phyloP scores from a whole-genome alignment of 169 alveolate genomes.

The Eimeria necatrix region DNA sequence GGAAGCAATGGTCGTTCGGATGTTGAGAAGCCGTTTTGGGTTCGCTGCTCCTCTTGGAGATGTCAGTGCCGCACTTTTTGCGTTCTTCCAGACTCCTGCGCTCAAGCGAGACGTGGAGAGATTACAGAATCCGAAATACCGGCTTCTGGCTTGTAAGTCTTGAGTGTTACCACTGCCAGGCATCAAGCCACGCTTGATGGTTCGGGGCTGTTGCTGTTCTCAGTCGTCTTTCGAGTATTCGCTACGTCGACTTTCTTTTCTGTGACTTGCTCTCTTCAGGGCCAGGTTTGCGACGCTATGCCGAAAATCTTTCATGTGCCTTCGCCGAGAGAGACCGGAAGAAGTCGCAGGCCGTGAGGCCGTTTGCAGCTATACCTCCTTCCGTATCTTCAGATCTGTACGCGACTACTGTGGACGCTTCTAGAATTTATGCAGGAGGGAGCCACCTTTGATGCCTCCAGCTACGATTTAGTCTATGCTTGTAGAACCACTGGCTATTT shows the following conservation, averaged over 20 bases:
- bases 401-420: background rate
- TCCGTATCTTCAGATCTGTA: slow-evolving; percentile 73
- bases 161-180: background rate
- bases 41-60: slow-evolving; percentile 65
- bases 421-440: background rate
- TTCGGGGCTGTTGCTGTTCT: no score
- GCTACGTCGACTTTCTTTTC: background rate
- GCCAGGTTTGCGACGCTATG: slow-evolving; percentile 76
- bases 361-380: slow-evolving; percentile 68
- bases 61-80: slow-evolving; percentile 68
- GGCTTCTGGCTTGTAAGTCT: slow-evolving; percentile 56
- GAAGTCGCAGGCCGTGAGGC: slow-evolving; percentile 66
- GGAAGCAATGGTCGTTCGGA: slow-evolving; percentile 72
- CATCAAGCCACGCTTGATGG: background rate
- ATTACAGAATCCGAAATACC: slow-evolving; percentile 46
- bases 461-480: background rate
- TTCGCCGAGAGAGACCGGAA: slow-evolving; percentile 70
- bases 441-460: background rate
- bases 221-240: background rate
- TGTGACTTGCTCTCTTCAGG: background rate
- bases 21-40: slow-evolving; percentile 68
- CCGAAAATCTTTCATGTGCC: slow-evolving; percentile 52
- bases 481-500: no score
- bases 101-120: slow-evolving; percentile 68
- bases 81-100: slow-evolving; percentile 36